Percentiles rank a stretch among this genome's conserved stretches.
Conservation (phyloP, 2,329 filamentous ascomycete species). For the Chrysosporium keratinophilum region DNA sequence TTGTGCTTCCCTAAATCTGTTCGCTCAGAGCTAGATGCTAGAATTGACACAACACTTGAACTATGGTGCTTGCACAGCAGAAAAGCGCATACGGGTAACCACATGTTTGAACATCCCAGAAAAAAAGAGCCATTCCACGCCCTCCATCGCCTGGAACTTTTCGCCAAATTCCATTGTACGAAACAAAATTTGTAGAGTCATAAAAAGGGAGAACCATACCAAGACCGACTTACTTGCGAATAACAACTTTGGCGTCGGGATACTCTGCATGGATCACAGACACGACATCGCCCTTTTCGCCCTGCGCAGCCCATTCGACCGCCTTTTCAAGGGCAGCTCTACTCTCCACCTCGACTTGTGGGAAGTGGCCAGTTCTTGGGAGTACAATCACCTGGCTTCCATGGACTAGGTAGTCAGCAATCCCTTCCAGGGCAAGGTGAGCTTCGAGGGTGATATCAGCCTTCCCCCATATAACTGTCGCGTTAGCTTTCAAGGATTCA, state of each 20-base stretch:
- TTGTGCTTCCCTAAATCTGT: no score
- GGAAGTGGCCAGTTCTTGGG: conserved; percentile 45
- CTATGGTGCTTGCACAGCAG: no score
- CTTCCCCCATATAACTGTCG: conserved; percentile 46
- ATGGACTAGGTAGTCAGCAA: conserved; percentile 42
- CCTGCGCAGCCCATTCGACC: conserved; percentile 31
- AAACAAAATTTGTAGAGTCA: no score
- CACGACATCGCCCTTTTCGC: conserved; percentile 30
- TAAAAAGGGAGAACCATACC: not conserved
- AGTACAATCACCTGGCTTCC: conserved; percentile 44
- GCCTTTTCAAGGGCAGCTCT: conserved; percentile 35
- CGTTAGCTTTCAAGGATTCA: conserved; percentile 42
- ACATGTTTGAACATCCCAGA: no score
- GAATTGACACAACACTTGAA: no score
- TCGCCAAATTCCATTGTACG: no score
- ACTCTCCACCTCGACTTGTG: conserved; percentile 40
- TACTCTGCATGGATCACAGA: conserved; percentile 25
- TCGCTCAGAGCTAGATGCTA: no score
- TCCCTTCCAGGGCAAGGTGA: conserved; percentile 42
- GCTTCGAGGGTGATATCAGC: conserved; percentile 43
- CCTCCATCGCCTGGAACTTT: no score
- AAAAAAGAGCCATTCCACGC: no score
- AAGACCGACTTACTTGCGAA: conserved; percentile 22
- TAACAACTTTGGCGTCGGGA: conserved; percentile 24
- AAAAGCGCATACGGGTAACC: no score